A percentile compares a stretch with the other conserved stretches of the same genome.
phyloP scores from a whole-genome alignment of 768 basidiomycete genomes.

The Kwoniella pini region DNA sequence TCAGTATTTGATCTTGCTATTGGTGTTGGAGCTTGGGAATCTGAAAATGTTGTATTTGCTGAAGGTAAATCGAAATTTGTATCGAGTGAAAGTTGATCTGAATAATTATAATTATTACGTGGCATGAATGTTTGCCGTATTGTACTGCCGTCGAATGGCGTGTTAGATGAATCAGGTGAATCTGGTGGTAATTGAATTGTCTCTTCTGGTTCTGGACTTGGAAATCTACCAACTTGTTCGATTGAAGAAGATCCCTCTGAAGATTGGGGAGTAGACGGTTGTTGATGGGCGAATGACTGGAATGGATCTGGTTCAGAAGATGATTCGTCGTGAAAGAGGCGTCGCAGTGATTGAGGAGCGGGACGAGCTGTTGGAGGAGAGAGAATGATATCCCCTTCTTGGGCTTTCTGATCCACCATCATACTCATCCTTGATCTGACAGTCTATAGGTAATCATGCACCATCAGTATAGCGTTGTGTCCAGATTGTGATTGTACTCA shows the following conservation, averaged over 20 bases:
- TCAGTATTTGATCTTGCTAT: conserved; percentile 1
- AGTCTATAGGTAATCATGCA: conserved; percentile 37
- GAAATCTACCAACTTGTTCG: conserved; percentile 30
- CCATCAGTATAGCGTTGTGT: too few species aligned
- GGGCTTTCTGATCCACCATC: conserved; percentile 37
- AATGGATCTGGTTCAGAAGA: conserved; percentile 41
- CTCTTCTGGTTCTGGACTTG: conserved; percentile 25
- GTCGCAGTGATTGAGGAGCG: conserved; percentile 77
- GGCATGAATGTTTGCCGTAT: neutral
- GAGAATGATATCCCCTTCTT: conserved; percentile 16
- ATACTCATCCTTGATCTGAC: conserved; percentile 50
- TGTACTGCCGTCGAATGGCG: neutral
- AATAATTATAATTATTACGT: neutral
- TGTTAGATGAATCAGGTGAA: neutral
- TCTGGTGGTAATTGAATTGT: conserved; percentile 11
- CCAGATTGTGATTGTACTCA: too few species aligned
- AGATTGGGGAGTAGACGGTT: conserved; percentile 38
- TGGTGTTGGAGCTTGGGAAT: conserved; percentile 15
- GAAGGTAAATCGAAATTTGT: neutral
- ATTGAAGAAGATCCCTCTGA: conserved; percentile 35
- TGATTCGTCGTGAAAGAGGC: conserved; percentile 65
- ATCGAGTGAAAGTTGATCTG: neutral
- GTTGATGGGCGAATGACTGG: conserved; percentile 43
- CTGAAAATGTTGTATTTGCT: neutral
- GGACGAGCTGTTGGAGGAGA: conserved; percentile 38